phyloP scores from a whole-genome alignment of 2,329 filamentous ascomycete genomes.

The Curvularia sp. region DNA sequence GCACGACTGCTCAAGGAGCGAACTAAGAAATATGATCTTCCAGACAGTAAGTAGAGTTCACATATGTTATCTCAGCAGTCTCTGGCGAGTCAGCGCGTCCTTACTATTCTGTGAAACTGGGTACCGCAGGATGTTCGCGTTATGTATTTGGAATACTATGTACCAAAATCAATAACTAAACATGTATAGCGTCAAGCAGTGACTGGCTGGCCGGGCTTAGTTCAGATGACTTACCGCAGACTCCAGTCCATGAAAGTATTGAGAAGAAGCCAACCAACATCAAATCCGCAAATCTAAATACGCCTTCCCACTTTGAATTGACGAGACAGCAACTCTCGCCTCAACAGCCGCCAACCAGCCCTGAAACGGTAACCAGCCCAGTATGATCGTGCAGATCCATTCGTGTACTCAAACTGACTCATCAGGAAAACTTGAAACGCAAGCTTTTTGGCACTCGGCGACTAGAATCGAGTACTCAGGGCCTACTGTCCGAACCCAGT shows the following conservation, averaged over 20 bases:
- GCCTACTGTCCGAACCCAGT: constrained; percentile 50
- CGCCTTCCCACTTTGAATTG: constrained; percentile 31
- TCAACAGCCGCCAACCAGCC: constrained; percentile 27
- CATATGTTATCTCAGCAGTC: constrained; percentile 6
- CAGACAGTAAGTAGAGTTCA: constrained; percentile 26
- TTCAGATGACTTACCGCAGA: constrained; percentile 30
- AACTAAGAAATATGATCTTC: constrained; percentile 27
- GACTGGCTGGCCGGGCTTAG: constrained; percentile 39
- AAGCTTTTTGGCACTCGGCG: constrained; percentile 47
- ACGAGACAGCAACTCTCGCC: constrained; percentile 40
- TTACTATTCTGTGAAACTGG: constrained; percentile 1
- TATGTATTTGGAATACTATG: constrained; percentile 15
- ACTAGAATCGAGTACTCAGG: constrained; percentile 44
- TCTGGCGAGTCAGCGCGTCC: background rate
- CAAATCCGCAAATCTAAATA: constrained; percentile 30
- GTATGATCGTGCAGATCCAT: background rate
- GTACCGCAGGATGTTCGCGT: constrained; percentile 5
- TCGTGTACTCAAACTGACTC: background rate
- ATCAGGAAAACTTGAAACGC: constrained; percentile 46
- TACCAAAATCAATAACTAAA: constrained; percentile 27
- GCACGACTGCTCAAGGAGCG: constrained; percentile 50
- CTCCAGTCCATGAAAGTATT: constrained; percentile 31
- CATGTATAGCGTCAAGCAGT: constrained; percentile 37
- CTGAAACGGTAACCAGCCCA: constrained; percentile 37
- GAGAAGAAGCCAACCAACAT: constrained; percentile 26